Evolutionary conservation across 345 rosid species (phyloP).

Genomic region (Eucalyptus cloeziana): DNA sequence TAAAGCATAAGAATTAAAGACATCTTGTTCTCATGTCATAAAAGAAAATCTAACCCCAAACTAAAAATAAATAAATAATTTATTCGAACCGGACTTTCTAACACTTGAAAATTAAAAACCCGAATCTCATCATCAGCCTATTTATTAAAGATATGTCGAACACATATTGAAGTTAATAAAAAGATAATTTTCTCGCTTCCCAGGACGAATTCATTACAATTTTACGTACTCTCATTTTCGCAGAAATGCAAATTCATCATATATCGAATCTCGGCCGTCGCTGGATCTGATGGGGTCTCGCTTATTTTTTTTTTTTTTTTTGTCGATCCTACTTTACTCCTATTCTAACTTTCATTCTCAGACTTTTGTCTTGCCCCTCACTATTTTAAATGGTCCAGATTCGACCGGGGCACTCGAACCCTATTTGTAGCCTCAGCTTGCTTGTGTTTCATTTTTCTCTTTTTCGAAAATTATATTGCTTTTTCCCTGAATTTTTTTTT

Average conservation of each 20-base stretch:
- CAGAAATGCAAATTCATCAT: neutral
- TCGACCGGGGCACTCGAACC: neutral
- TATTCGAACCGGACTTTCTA: rapidly evolving
- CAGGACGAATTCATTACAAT: no score
- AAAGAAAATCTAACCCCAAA: neutral
- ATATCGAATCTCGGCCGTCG: neutral
- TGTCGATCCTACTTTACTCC: no score
- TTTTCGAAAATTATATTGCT: neutral
- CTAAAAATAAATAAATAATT: neutral
- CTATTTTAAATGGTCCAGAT: neutral
- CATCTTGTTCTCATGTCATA: rapidly evolving
- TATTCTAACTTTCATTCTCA: no score
- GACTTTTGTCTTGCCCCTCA: rapidly evolving
- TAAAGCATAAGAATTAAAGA: neutral
- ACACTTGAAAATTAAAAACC: rapidly evolving
- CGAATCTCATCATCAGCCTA: neutral
- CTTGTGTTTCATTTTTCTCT: neutral
- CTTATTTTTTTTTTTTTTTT: no score
- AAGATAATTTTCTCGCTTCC: neutral
- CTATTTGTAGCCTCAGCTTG: neutral
- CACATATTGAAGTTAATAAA: rapidly evolving
- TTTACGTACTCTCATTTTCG: neutral
- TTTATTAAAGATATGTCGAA: neutral
- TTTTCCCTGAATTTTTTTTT: neutral
- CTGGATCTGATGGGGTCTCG: rapidly evolving